Evolutionary conservation across 2,329 filamentous ascomycete genomes (phyloP).

Genomic region (Fusarium nematophilum): DNA sequence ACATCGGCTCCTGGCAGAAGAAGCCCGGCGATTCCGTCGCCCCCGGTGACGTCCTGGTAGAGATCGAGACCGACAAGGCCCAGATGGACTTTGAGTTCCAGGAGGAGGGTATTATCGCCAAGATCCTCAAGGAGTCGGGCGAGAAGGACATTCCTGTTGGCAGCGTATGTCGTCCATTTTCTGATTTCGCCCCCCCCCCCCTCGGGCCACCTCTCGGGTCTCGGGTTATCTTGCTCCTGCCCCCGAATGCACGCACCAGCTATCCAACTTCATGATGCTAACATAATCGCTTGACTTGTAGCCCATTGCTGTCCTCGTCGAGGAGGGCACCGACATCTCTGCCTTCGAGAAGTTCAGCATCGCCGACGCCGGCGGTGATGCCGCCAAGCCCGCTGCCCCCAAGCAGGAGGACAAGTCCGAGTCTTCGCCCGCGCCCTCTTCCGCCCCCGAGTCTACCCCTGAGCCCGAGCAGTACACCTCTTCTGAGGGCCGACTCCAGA

Average conservation of each 20-base stretch:
- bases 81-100: slow-evolving; percentile 99
- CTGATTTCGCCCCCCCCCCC: slow-evolving; percentile 12
- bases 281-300: slow-evolving; percentile 53
- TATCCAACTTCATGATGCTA: slow-evolving; percentile 14
- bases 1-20: slow-evolving; percentile 98
- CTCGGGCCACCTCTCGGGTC: slow-evolving; percentile 22
- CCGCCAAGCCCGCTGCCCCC: slow-evolving; percentile 67
- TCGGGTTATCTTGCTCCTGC: slow-evolving; percentile 31
- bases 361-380: slow-evolving; percentile 89
- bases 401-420: slow-evolving; percentile 76
- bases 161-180: slow-evolving; percentile 74
- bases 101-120: slow-evolving; percentile 95
- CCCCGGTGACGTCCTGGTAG: slow-evolving; percentile 94
- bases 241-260: background rate
- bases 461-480: slow-evolving; percentile 78
- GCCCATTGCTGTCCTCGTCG: slow-evolving; percentile 96
- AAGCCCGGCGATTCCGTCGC: slow-evolving; percentile 88
- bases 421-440: slow-evolving; percentile 66
- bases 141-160: slow-evolving; percentile 95
- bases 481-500: slow-evolving; percentile 81
- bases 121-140: slow-evolving; percentile 91
- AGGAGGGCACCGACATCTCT: slow-evolving; percentile 87
- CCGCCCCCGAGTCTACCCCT: slow-evolving; percentile 54
- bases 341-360: slow-evolving; percentile 91
- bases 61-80: slow-evolving; percentile 99